Evolutionary conservation across 2,329 filamentous ascomycete genomes (phyloP), one percentile per base, ranked within the genome.

Genomic region (Aspergillus persii): DNA sequence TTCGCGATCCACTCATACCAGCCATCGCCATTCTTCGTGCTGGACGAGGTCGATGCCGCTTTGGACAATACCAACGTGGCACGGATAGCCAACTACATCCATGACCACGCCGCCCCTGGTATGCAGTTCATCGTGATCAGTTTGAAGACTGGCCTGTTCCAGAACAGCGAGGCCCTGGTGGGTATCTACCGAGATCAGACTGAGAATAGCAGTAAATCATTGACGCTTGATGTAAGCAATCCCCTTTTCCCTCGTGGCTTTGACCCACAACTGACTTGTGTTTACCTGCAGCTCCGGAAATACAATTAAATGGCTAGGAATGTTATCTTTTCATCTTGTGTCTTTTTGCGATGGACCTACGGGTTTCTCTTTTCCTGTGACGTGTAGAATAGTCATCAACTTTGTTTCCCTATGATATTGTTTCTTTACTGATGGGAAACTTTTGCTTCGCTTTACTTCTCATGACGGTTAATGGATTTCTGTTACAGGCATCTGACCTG

Each of bases 101-200:
- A 89, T 41, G 92, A 96, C 71, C 93, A 99, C 76, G 91, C 93
- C 0, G 91, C 92, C 0, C 95, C 95, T 1, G 96, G 96, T 12
- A 98, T 98, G 92, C 95, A 99, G 76, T 99, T 99, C 68, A 96
- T 99, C 61, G 95, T 99, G 66, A 99, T 99, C 76, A 92, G 88
- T 79, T 83, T 99, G 74, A 99, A 99, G 84, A 90, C 92, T 0
- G 93, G 92, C 1, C 81, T 99, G 58, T 99, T 98, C 80, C 93
- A 99, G 78, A 91, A 96, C 75, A 96, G 92, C 71, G 93, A 99
- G 82, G 96, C 92, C 62, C 77, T 99, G 68, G 92, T 99, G 4
- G 95, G 95, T 54, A 92, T 99, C 9, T 98, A 96, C 80, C 84
- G 95, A 66, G 96, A 99, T 72, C 95, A 99, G 79, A 87, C 89